A percentile compares a stretch with the other conserved stretches of the same genome.
phyloP scores from a whole-genome alignment of 257 asterid genomes.

The Cruciata laevipes region DNA sequence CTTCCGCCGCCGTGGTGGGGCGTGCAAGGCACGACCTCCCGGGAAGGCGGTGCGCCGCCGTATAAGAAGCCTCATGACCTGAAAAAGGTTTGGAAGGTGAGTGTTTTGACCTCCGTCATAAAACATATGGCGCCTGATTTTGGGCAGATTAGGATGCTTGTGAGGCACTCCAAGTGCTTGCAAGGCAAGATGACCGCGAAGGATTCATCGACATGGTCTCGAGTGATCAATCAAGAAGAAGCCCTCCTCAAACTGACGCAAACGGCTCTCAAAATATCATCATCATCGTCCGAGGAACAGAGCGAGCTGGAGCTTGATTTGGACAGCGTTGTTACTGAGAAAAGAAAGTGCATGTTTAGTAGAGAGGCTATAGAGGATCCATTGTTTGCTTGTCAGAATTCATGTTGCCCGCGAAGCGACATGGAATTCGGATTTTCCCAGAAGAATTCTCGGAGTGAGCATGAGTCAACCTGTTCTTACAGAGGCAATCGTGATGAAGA shows the following conservation, averaged over 20 bases:
- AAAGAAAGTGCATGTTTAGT: constrained; percentile 31
- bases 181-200: background rate
- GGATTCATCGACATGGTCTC: background rate
- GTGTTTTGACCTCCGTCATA: constrained; percentile 47
- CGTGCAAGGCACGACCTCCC: constrained; percentile 22
- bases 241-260: constrained; percentile 5
- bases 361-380: background rate
- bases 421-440: constrained; percentile 17
- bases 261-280: background rate
- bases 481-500: background rate
- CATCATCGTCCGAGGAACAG: background rate
- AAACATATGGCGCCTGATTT: constrained; percentile 49
- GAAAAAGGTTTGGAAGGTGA: constrained; percentile 55
- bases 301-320: background rate
- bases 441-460: constrained; percentile 29
- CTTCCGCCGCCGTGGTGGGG: constrained; percentile 42
- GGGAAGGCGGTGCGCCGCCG: constrained; percentile 38
- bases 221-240: background rate
- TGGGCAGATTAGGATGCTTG: constrained; percentile 28
- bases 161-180: constrained; percentile 1
- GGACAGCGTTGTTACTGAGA: constrained; percentile 4
- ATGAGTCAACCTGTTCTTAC: constrained; percentile 6
- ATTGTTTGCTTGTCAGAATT: constrained; percentile 13
- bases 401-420: constrained; percentile 14
- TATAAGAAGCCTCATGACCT: constrained; percentile 61